Conservation (phyloP, 352 stramenopile genomes). For the Pythium phragmiticola region DNA sequence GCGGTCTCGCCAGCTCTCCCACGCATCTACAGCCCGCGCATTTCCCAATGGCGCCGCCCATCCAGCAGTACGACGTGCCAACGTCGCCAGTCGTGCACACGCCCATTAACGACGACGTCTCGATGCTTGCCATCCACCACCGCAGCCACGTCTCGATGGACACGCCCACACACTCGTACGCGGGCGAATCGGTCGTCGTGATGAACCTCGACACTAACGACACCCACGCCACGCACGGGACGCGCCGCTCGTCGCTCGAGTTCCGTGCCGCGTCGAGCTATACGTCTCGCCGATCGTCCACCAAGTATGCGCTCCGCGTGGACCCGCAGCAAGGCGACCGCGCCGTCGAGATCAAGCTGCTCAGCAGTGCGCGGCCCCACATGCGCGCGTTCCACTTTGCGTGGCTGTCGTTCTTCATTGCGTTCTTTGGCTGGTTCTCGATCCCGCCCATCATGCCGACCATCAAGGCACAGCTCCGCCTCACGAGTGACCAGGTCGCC, state of each 20-base stretch:
- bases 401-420: constrained; percentile 93
- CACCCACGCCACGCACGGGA: neutral
- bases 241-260: constrained; percentile 13
- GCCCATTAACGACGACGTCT: constrained; percentile 18
- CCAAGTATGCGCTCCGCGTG: constrained; percentile 16
- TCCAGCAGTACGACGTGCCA: constrained; percentile 1
- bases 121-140: neutral
- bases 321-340: constrained; percentile 30
- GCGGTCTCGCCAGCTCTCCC: neutral
- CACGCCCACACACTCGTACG: constrained; percentile 9
- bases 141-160: constrained; percentile 10
- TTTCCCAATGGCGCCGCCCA: neutral
- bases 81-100: constrained; percentile 23
- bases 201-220: neutral
- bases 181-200: neutral
- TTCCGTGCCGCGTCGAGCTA: neutral
- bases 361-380: constrained; percentile 75
- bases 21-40: neutral
- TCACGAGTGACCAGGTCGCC: constrained; percentile 84
- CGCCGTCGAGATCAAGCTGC: constrained; percentile 64
- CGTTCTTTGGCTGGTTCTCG: constrained; percentile 95
- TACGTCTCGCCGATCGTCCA: neutral
- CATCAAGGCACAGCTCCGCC: constrained; percentile 82
- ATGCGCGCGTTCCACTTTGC: constrained; percentile 94
- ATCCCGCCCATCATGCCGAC: constrained; percentile 92